These are phyloP conservation scores for Fusarium proliferatum DNA, from an alignment of 2,329 filamentous ascomycete genomes.

Conservation along the genomic window DNA sequence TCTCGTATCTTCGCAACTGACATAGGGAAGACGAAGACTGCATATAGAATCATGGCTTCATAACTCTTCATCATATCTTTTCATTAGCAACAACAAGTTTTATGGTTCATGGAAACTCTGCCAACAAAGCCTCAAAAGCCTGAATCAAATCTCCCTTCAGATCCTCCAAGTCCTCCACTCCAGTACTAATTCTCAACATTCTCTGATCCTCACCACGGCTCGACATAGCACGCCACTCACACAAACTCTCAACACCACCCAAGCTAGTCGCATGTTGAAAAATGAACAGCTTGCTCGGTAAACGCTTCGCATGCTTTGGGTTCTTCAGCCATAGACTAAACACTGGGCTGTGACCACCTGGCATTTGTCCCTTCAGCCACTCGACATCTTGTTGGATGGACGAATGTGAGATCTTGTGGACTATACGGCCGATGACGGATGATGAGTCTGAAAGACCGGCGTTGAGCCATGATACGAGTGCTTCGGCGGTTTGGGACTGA, in stretches of 20 bases:
- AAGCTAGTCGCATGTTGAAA: slow-evolving; percentile 97
- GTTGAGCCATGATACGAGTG: slow-evolving; percentile 78
- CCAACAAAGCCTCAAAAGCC: slow-evolving; percentile 68
- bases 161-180: slow-evolving; percentile 88
- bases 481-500: slow-evolving; percentile 77
- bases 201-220: slow-evolving; percentile 77
- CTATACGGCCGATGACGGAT: slow-evolving; percentile 53
- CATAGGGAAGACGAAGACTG: not conserved
- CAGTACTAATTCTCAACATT: slow-evolving; percentile 84
- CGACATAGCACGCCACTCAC: slow-evolving; percentile 94
- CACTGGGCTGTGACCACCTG: slow-evolving; percentile 86
- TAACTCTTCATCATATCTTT: not conserved
- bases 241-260: slow-evolving; percentile 81
- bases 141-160: slow-evolving; percentile 77
- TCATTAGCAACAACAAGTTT: not conserved
- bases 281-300: slow-evolving; percentile 82
- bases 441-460: slow-evolving; percentile 54
- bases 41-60: not conserved
- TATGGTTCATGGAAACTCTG: not conserved
- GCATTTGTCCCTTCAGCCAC: slow-evolving; percentile 91
- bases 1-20: not conserved
- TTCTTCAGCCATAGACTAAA: slow-evolving; percentile 78
- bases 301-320: slow-evolving; percentile 67
- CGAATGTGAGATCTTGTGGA: slow-evolving; percentile 51
- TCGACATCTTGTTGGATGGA: slow-evolving; percentile 76